phyloP scores from a whole-genome alignment of 768 basidiomycete species.

The Mycena pura region DNA sequence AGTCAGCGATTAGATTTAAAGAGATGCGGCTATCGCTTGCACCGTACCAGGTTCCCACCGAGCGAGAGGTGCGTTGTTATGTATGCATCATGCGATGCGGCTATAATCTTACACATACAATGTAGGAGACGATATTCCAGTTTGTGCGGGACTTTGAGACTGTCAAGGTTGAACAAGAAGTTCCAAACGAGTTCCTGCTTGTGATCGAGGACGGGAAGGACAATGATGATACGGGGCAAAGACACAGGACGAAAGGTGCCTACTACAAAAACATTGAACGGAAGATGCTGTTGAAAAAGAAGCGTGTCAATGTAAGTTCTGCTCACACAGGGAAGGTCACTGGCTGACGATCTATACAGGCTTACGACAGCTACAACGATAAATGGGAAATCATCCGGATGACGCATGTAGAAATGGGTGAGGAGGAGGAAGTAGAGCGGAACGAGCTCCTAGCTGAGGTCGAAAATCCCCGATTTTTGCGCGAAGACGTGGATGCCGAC shows the following conservation, averaged over 20 bases:
- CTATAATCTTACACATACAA: conserved; percentile 1
- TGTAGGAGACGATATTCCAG: conserved; percentile 72
- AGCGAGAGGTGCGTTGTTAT: conserved; percentile 57
- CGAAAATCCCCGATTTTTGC: conserved; percentile 68
- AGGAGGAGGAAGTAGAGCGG: conserved; percentile 80
- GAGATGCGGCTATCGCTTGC: conserved; percentile 51
- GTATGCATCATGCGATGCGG: not conserved
- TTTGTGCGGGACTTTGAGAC: conserved; percentile 88
- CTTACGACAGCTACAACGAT: conserved; percentile 74
- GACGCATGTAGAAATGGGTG: conserved; percentile 71
- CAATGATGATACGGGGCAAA: conserved; percentile 27
- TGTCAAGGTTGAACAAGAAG: conserved; percentile 85
- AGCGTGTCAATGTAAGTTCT: conserved; percentile 70
- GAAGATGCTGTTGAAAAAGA: conserved; percentile 88
- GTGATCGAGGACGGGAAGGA: conserved; percentile 70
- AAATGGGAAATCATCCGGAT: conserved; percentile 86
- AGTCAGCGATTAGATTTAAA: conserved; percentile 71
- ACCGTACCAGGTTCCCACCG: conserved; percentile 55
- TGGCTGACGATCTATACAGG: conserved; percentile 44
- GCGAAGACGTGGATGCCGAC: conserved; percentile 62
- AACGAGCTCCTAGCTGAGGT: conserved; percentile 82
- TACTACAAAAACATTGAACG: conserved; percentile 91
- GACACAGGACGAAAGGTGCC: conserved; percentile 63
- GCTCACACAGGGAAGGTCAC: not conserved
- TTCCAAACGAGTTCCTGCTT: conserved; percentile 83